phyloP scores from a whole-genome alignment of 2,329 filamentous ascomycete species.

The Cladophialophora psammophila region DNA sequence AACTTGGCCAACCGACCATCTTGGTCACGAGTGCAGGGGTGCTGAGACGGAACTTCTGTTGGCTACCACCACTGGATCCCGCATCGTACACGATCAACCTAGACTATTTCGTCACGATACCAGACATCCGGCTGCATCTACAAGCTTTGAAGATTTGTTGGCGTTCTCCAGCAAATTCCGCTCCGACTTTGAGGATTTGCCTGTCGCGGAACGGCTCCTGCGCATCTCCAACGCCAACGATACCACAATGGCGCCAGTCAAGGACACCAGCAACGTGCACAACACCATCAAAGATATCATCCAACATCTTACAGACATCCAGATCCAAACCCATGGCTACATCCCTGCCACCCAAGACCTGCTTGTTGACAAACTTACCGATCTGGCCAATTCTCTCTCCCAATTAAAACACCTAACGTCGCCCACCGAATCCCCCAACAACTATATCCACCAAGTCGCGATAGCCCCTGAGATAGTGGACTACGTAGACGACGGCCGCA shows the following conservation, averaged over 20 bases:
- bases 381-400: slow-evolving; percentile 60
- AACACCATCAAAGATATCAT: slow-evolving; percentile 61
- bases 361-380: slow-evolving; percentile 64
- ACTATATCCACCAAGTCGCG: slow-evolving; percentile 51
- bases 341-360: slow-evolving; percentile 63
- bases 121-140: background rate
- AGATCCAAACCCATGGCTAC: slow-evolving; percentile 66
- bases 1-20: background rate
- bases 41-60: background rate
- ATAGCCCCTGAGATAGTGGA: slow-evolving; percentile 68
- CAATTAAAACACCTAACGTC: slow-evolving; percentile 55
- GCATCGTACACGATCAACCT: background rate
- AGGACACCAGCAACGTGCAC: slow-evolving; percentile 37
- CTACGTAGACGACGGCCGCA: slow-evolving; percentile 69
- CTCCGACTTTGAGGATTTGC: slow-evolving; percentile 16
- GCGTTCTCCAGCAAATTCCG: background rate
- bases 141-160: background rate
- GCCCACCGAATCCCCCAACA: slow-evolving; percentile 36
- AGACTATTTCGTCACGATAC: background rate
- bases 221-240: background rate
- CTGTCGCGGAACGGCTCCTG: background rate
- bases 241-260: slow-evolving; percentile 36
- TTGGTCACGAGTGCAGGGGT: background rate
- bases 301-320: slow-evolving; percentile 68
- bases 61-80: background rate